Conservation (phyloP, 108 stramenopile genomes). For the Cyclotella kingstonii region DNA sequence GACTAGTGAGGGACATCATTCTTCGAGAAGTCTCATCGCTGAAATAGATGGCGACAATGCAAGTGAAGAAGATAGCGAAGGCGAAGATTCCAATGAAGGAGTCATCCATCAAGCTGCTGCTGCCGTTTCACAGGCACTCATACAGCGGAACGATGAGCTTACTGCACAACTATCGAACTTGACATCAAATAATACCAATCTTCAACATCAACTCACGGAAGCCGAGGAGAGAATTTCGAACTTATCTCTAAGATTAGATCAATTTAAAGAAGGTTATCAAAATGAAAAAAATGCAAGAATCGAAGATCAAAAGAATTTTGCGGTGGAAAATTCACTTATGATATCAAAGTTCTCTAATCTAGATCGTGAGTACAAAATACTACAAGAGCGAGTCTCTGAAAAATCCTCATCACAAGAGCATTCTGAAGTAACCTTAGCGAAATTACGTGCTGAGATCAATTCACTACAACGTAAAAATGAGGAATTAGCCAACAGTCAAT, state of each 20-base stretch:
- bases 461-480: conserved; percentile 60
- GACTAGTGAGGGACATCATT: background rate
- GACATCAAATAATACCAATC: conserved; percentile 14
- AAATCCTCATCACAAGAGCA: conserved; percentile 20
- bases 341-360: conserved; percentile 12
- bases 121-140: conserved; percentile 36
- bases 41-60: conserved; percentile 14
- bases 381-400: conserved; percentile 33
- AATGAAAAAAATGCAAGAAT: conserved; percentile 13
- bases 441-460: conserved; percentile 64
- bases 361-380: conserved; percentile 30
- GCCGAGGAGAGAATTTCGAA: conserved; percentile 29
- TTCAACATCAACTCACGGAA: conserved; percentile 28
- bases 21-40: conserved; percentile 12
- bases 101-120: conserved; percentile 34
- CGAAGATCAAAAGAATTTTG: conserved; percentile 10
- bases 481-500: conserved; percentile 61
- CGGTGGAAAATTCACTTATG: conserved; percentile 24
- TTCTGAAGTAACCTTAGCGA: conserved; percentile 47
- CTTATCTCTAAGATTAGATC: conserved; percentile 9
- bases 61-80: conserved; percentile 3
- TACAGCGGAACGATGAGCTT: conserved; percentile 40
- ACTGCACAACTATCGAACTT: conserved; percentile 33
- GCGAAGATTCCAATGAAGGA: conserved; percentile 5
- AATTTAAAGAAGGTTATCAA: background rate